These are phyloP conservation scores for Tulasnella sp. DNA, from an alignment of 768 basidiomycete species.

Conservation along the genomic window DNA sequence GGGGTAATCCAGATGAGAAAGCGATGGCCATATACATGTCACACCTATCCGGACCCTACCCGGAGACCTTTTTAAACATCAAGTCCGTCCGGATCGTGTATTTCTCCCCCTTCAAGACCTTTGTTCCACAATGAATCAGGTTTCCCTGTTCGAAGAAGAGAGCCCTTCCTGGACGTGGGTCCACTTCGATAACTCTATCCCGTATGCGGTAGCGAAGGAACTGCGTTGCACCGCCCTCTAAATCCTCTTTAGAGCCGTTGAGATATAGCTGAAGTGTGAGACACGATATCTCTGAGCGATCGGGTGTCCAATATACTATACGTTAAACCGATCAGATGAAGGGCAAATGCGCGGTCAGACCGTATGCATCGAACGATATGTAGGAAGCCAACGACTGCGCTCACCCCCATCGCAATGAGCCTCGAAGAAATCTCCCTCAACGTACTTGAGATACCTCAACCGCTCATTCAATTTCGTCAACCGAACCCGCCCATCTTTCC, in stretches of 20 bases:
- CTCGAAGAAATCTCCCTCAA: slow-evolving; percentile 34
- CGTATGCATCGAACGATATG: neutral
- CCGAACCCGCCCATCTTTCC: neutral
- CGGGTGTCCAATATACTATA: slow-evolving; percentile 19
- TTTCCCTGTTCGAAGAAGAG: slow-evolving; percentile 34
- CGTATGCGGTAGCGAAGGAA: neutral
- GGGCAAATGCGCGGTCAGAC: no score
- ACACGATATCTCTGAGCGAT: slow-evolving; percentile 32
- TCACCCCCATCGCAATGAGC: slow-evolving; percentile 30
- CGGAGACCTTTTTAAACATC: slow-evolving; percentile 27
- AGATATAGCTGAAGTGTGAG: slow-evolving; percentile 35
- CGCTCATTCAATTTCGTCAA: slow-evolving; percentile 30
- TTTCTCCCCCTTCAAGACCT: slow-evolving; percentile 31
- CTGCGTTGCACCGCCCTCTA: slow-evolving; percentile 34
- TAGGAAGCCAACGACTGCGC: neutral
- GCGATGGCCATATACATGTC: no score
- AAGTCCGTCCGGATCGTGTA: slow-evolving; percentile 32
- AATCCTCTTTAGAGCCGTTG: slow-evolving; percentile 29
- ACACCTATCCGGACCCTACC: no score
- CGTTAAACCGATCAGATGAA: no score
- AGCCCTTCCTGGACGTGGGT: slow-evolving; percentile 33
- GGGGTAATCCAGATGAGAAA: no score
- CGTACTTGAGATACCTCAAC: slow-evolving; percentile 34
- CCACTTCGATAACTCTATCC: slow-evolving; percentile 30
- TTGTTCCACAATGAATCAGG: slow-evolving; percentile 32